Percentiles rank a stretch among this genome's conserved stretches.
These are phyloP conservation scores for Trichoderma koningiopsis DNA, from an alignment of 2,329 filamentous ascomycete species.

Conservation along the genomic window DNA sequence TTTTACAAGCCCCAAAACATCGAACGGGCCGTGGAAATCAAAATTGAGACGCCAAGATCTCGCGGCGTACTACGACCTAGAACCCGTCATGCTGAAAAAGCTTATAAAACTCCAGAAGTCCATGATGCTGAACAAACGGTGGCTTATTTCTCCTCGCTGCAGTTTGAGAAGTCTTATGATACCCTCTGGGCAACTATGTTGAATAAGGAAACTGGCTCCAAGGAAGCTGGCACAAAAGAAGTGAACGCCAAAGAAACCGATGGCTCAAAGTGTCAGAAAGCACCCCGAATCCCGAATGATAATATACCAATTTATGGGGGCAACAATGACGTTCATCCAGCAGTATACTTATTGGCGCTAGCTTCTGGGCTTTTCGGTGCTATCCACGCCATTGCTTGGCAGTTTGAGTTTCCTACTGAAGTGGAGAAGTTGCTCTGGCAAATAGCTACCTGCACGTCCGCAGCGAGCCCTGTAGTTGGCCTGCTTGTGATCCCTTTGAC, in stretches of 20 bases:
- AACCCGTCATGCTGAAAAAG: too few species aligned
- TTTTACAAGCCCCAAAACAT: not conserved
- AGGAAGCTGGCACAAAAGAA: not conserved
- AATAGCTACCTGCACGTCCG: not conserved
- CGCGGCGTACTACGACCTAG: too few species aligned
- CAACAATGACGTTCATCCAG: not conserved
- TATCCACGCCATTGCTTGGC: not conserved
- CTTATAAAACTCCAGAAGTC: too few species aligned
- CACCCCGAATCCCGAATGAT: not conserved
- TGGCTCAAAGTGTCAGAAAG: not conserved
- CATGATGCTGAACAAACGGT: fast-evolving
- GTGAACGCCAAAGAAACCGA: fast-evolving
- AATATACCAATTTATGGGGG: not conserved
- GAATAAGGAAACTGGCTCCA: not conserved
- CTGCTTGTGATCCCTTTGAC: not conserved
- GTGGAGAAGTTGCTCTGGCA: not conserved
- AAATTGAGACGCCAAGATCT: not conserved
- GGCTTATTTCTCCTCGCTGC: not conserved
- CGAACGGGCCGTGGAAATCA: not conserved
- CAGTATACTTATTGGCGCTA: not conserved
- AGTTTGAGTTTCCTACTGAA: not conserved
- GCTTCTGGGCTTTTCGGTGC: not conserved
- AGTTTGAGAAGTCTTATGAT: not conserved
- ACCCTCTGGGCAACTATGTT: not conserved
- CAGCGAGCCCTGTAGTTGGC: not conserved